These are phyloP conservation scores for Citeromyces matritensis DNA, from an alignment of 805 yeast genomes.

Conservation along the genomic window DNA sequence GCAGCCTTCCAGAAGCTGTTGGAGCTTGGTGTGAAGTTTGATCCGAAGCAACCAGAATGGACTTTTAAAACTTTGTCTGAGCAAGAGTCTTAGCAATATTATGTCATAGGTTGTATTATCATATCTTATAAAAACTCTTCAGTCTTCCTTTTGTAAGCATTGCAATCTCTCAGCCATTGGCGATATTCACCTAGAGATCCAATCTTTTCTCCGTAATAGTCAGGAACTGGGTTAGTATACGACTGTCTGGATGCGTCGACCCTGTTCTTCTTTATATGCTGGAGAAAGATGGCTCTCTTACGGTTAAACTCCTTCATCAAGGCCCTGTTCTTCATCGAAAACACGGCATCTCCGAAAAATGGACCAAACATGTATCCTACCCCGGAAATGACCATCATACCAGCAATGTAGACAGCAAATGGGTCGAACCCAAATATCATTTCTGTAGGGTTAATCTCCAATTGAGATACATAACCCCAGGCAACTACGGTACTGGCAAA, in stretches of 20 bases:
- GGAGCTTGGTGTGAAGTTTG: slow-evolving; percentile 65
- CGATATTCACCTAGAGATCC: slow-evolving; percentile 76
- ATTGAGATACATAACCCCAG: slow-evolving; percentile 62
- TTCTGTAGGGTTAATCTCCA: slow-evolving; percentile 81
- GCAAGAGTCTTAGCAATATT: slow-evolving; percentile 23
- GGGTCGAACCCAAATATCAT: slow-evolving; percentile 82
- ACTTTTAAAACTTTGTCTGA: slow-evolving; percentile 57
- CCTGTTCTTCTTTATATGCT: slow-evolving; percentile 60
- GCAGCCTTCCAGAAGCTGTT: slow-evolving; percentile 29
- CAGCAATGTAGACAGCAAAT: slow-evolving; percentile 65
- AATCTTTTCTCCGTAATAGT: slow-evolving; percentile 93
- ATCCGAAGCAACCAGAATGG: slow-evolving; percentile 25
- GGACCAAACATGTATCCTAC: slow-evolving; percentile 81
- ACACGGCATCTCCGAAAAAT: slow-evolving; percentile 52
- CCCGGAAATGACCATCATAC: slow-evolving; percentile 55
- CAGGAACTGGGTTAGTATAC: slow-evolving; percentile 93
- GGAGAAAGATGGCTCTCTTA: slow-evolving; percentile 64
- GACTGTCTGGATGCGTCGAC: slow-evolving; percentile 89
- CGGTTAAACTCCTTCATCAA: slow-evolving; percentile 27
- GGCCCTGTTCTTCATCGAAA: slow-evolving; percentile 36
- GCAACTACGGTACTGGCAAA: slow-evolving; percentile 50
- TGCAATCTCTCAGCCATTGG: slow-evolving; percentile 93
- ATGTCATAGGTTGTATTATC: background rate
- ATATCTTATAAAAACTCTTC: slow-evolving; percentile 44
- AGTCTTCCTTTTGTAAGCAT: slow-evolving; percentile 75